Conservation (phyloP, 1,139 yeast species). For the Protomyces lactucae-debilis region DNA sequence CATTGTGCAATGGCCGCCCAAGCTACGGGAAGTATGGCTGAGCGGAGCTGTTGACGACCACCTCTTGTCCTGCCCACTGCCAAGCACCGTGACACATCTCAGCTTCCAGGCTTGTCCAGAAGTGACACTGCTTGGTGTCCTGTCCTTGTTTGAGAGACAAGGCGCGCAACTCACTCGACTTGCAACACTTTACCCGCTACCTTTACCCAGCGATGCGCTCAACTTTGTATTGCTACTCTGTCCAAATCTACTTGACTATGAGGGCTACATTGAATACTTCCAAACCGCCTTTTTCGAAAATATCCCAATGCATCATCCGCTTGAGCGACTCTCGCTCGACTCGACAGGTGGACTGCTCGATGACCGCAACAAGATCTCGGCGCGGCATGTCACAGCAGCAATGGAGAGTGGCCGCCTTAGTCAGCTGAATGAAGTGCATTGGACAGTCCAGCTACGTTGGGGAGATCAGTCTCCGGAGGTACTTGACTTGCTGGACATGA, state of each 20-base stretch:
- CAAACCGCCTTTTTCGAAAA: slow-evolving; percentile 45
- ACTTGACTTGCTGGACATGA: slow-evolving; percentile 40
- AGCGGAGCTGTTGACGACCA: slow-evolving; percentile 88
- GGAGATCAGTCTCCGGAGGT: slow-evolving; percentile 68
- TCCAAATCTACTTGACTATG: slow-evolving; percentile 60
- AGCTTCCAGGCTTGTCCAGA: slow-evolving; percentile 87
- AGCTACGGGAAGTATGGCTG: slow-evolving; percentile 62
- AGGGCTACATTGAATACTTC: slow-evolving; percentile 76
- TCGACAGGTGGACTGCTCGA: slow-evolving; percentile 68
- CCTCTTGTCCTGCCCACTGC: slow-evolving; percentile 66
- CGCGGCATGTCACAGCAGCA: slow-evolving; percentile 83
- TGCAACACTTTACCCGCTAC: slow-evolving; percentile 82
- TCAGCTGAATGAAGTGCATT: slow-evolving; percentile 53
- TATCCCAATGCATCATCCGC: slow-evolving; percentile 48
- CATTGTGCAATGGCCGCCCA: slow-evolving; percentile 64
- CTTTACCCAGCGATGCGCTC: slow-evolving; percentile 63
- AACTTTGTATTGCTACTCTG: slow-evolving; percentile 71
- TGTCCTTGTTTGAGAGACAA: slow-evolving; percentile 55
- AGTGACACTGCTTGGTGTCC: slow-evolving; percentile 52
- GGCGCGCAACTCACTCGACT: slow-evolving; percentile 63
- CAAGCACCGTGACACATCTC: slow-evolving; percentile 61
- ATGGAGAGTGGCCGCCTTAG: slow-evolving; percentile 74
- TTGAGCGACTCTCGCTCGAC: slow-evolving; percentile 62
- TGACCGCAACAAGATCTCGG: slow-evolving; percentile 58
- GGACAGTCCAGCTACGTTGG: slow-evolving; percentile 85